These are phyloP conservation scores for Penicillium olsonii DNA, from an alignment of 2,329 filamentous ascomycete species.

Conservation along the genomic window DNA sequence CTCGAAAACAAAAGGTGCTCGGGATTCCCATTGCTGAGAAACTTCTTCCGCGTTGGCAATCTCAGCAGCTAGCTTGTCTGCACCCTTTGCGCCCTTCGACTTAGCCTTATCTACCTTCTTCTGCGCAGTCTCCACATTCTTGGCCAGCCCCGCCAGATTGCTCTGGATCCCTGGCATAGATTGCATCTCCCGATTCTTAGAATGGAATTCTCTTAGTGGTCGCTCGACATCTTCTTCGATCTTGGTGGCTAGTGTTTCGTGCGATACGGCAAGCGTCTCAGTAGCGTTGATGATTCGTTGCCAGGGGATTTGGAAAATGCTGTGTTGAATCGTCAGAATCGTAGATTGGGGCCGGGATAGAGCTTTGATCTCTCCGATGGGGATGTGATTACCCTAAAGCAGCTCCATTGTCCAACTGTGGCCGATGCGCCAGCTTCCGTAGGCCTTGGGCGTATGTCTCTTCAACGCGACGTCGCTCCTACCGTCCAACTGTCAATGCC, in stretches of 20 bases:
- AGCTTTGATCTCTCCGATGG: background rate
- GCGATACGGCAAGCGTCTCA: conserved; percentile 78
- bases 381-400: conserved; percentile 75
- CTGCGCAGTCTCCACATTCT: conserved; percentile 80
- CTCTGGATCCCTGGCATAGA: conserved; percentile 78
- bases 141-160: conserved; percentile 78
- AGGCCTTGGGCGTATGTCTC: conserved; percentile 83
- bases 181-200: conserved; percentile 72
- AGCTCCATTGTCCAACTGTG: conserved; percentile 71
- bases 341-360: background rate
- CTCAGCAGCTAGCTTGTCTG: conserved; percentile 75
- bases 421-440: conserved; percentile 75
- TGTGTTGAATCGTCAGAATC: conserved; percentile 43
- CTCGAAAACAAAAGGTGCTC: conserved; percentile 93
- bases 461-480: conserved; percentile 93
- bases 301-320: conserved; percentile 90
- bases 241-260: conserved; percentile 75
- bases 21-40: conserved; percentile 86
- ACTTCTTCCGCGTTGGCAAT: conserved; percentile 73
- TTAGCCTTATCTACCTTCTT: conserved; percentile 82
- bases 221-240: conserved; percentile 87
- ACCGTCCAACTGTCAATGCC: conserved; percentile 17
- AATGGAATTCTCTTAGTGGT: conserved; percentile 74
- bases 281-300: conserved; percentile 79
- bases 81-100: conserved; percentile 71